Percentiles rank a stretch among this genome's conserved stretches.
phyloP scores from a whole-genome alignment of 1,284 basidiomycete genomes.

The Boletus putidus region DNA sequence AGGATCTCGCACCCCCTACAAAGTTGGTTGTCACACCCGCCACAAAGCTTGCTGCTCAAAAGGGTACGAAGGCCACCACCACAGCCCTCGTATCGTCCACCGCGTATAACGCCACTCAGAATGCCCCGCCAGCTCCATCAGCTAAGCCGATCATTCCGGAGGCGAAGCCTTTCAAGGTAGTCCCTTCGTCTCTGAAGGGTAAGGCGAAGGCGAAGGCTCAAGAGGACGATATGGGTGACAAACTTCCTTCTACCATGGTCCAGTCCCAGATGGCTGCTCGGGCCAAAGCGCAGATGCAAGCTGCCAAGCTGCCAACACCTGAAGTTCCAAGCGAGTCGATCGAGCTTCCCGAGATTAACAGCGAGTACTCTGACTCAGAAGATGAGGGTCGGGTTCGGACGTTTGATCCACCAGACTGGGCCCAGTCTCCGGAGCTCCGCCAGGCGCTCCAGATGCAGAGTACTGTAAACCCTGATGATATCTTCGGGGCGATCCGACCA shows the following conservation, averaged over 20 bases:
- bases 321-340: slow-evolving; percentile 76
- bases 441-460: slow-evolving; percentile 78
- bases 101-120: slow-evolving; percentile 39
- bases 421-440: slow-evolving; percentile 83
- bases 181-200: slow-evolving; percentile 42
- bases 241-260: slow-evolving; percentile 59
- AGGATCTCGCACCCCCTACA: slow-evolving; percentile 31
- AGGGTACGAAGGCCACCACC: slow-evolving; percentile 21
- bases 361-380: slow-evolving; percentile 94
- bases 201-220: slow-evolving; percentile 48
- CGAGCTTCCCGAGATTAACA: slow-evolving; percentile 90
- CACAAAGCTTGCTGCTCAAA: slow-evolving; percentile 35
- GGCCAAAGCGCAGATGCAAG: slow-evolving; percentile 63
- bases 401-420: slow-evolving; percentile 81
- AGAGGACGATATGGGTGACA: slow-evolving; percentile 50
- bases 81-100: slow-evolving; percentile 37
- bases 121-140: slow-evolving; percentile 13
- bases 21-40: slow-evolving; percentile 43
- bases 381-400: slow-evolving; percentile 76
- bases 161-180: slow-evolving; percentile 40
- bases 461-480: slow-evolving; percentile 85
- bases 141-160: slow-evolving; percentile 36
- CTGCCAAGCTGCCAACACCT: slow-evolving; percentile 51
- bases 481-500: slow-evolving; percentile 85
- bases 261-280: slow-evolving; percentile 69